Conservation (phyloP, 2,329 filamentous ascomycete genomes). For the Aspergillus caelatus region DNA sequence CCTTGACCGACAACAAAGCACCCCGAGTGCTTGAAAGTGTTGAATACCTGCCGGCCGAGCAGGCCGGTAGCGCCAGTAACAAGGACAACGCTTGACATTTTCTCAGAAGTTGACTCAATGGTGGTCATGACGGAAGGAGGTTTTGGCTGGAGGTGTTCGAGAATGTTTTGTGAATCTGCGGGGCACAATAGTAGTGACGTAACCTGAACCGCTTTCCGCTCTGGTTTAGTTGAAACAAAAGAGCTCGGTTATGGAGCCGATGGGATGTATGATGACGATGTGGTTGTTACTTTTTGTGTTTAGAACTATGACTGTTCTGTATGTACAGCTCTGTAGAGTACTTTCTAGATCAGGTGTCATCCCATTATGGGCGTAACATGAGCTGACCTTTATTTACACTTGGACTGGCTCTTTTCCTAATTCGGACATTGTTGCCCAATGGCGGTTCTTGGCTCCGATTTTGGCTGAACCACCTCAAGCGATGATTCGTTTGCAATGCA, state of each 20-base stretch:
- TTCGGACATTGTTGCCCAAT: background rate
- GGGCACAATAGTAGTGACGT: slow-evolving; percentile 7
- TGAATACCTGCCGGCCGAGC: slow-evolving; percentile 76
- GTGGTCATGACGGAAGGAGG: slow-evolving; percentile 12
- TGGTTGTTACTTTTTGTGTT: background rate
- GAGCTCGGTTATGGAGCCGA: background rate
- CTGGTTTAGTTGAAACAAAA: background rate
- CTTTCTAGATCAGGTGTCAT: background rate
- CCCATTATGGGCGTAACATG: background rate
- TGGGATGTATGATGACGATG: background rate
- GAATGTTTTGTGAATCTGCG: slow-evolving; percentile 1
- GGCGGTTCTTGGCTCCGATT: background rate
- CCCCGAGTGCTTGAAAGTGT: slow-evolving; percentile 66
- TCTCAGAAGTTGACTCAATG: slow-evolving; percentile 5
- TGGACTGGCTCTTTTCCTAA: background rate
- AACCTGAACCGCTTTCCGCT: background rate
- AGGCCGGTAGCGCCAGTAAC: slow-evolving; percentile 85
- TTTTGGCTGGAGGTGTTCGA: slow-evolving; percentile 1
- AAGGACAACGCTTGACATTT: slow-evolving; percentile 61
- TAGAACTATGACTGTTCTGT: background rate
- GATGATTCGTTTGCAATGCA: background rate
- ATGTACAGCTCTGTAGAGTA: too few species aligned
- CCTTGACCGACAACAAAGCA: slow-evolving; percentile 77
- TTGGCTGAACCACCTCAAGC: background rate
- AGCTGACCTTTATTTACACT: background rate